These are phyloP conservation scores for Phylloporus rhodoxanthus DNA, from an alignment of 768 basidiomycete genomes.

Conservation along the genomic window DNA sequence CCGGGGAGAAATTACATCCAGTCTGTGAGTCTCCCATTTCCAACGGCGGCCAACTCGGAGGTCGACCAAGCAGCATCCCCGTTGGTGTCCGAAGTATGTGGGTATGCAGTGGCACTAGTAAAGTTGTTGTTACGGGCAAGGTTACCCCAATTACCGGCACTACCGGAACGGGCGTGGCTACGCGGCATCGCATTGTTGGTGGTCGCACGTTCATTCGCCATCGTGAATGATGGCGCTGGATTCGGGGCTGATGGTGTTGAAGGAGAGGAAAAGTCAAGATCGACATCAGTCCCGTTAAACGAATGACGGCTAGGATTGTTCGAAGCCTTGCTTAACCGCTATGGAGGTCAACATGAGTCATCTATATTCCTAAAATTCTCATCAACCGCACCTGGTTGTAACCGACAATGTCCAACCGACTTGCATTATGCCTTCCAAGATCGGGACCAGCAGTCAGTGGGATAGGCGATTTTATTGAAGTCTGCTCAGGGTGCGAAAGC, in stretches of 20 bases:
- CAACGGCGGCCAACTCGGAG: conserved; percentile 45
- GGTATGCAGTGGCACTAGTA: conserved; percentile 43
- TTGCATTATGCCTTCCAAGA: conserved; percentile 68
- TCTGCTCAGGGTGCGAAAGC: conserved; percentile 52
- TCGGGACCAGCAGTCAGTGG: conserved; percentile 84
- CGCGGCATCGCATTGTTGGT: conserved; percentile 36
- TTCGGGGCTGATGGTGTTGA: conserved; percentile 46
- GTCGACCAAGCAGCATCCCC: conserved; percentile 56
- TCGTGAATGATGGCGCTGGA: conserved; percentile 37
- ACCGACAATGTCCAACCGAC: conserved; percentile 68
- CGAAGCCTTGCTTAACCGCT: conserved; percentile 44
- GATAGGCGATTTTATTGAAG: conserved; percentile 62
- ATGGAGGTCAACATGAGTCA: conserved; percentile 18
- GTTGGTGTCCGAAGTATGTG: conserved; percentile 49
- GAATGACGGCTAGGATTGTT: conserved; percentile 59
- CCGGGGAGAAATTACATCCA: conserved; percentile 26
- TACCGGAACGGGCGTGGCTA: conserved; percentile 72
- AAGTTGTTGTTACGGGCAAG: conserved; percentile 53
- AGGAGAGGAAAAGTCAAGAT: conserved; percentile 52
- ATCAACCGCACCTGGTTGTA: conserved; percentile 53
- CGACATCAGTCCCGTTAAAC: conserved; percentile 65
- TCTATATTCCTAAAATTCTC: conserved; percentile 2
- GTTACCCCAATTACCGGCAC: conserved; percentile 74
- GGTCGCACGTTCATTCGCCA: conserved; percentile 35
- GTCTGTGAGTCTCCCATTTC: conserved; percentile 49